Evolutionary conservation across 257 asterid species (phyloP).

Genomic region (Fraxinus excelsior): DNA sequence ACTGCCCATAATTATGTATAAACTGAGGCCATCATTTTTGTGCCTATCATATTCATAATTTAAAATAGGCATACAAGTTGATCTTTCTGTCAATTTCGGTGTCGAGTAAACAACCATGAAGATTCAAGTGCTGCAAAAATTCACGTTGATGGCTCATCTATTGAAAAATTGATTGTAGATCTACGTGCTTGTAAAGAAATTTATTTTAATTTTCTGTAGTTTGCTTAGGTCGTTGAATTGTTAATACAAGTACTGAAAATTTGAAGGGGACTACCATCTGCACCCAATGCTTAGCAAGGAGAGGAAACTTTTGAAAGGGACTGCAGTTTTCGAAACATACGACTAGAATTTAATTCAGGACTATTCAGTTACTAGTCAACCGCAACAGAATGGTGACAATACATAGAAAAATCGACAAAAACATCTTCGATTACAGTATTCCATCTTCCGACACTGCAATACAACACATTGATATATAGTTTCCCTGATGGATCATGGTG

Average conservation of each 20-base stretch:
- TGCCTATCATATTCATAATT: background rate
- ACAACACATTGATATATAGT: slow-evolving; percentile 2
- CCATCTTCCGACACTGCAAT: slow-evolving; percentile 43
- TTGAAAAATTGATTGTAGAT: background rate
- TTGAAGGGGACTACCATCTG: too few relatives aligned
- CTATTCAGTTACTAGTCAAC: too few relatives aligned
- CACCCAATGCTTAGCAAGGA: too few relatives aligned
- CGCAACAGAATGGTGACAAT: background rate
- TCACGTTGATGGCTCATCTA: background rate
- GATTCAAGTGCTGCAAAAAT: background rate
- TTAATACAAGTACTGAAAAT: too few relatives aligned
- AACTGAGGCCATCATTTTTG: background rate
- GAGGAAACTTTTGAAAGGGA: too few relatives aligned
- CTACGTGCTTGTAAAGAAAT: background rate
- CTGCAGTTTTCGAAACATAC: too few relatives aligned
- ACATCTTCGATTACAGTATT: background rate
- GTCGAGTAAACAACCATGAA: background rate
- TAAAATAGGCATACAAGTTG: background rate
- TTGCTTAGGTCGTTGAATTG: too few relatives aligned
- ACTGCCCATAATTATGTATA: background rate
- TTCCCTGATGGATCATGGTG: background rate
- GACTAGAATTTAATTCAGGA: too few relatives aligned
- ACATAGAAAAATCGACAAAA: background rate
- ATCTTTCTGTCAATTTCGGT: background rate
- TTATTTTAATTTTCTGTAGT: too few relatives aligned